Percentiles rank a stretch among this genome's conserved stretches.
These are phyloP conservation scores for Apiospora marii DNA, from an alignment of 2,329 filamentous ascomycete species.

Conservation along the genomic window DNA sequence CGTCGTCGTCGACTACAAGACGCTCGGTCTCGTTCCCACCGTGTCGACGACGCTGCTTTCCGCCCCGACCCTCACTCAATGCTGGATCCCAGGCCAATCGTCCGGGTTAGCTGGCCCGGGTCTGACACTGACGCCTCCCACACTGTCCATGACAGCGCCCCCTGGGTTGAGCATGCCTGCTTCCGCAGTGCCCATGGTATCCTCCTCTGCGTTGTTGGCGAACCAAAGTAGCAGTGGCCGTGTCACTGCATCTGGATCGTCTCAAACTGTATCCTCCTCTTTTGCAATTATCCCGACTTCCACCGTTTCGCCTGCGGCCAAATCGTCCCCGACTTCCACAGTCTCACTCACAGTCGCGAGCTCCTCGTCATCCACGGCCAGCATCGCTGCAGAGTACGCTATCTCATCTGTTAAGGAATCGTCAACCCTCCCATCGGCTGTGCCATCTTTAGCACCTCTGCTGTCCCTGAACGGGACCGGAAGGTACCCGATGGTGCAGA, in stretches of 20 bases:
- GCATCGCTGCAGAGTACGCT: neutral
- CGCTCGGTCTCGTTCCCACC: constrained; percentile 51
- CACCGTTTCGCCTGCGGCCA: neutral
- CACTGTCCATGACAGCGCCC: neutral
- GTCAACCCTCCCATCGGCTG: neutral
- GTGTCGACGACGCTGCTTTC: constrained; percentile 50
- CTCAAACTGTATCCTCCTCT: neutral
- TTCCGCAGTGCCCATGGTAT: neutral
- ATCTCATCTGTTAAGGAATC: neutral
- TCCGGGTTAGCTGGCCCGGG: neutral
- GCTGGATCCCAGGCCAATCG: constrained; percentile 29
- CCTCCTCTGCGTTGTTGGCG: neutral
- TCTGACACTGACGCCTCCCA: neutral
- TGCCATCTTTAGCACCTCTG: neutral
- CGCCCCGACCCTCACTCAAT: constrained; percentile 47
- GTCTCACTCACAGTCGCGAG: neutral
- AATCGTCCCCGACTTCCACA: neutral
- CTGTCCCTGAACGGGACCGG: neutral
- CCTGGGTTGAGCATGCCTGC: neutral
- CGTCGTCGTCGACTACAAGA: constrained; percentile 36
- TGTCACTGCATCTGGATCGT: neutral
- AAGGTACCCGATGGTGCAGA: neutral
- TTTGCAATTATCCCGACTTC: neutral
- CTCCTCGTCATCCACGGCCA: neutral
- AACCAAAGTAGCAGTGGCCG: neutral